A percentile compares a stretch with the other conserved stretches of the same genome.
Evolutionary conservation across 257 asterid species (phyloP).

Genomic region (Thymus mandschuricus): DNA sequence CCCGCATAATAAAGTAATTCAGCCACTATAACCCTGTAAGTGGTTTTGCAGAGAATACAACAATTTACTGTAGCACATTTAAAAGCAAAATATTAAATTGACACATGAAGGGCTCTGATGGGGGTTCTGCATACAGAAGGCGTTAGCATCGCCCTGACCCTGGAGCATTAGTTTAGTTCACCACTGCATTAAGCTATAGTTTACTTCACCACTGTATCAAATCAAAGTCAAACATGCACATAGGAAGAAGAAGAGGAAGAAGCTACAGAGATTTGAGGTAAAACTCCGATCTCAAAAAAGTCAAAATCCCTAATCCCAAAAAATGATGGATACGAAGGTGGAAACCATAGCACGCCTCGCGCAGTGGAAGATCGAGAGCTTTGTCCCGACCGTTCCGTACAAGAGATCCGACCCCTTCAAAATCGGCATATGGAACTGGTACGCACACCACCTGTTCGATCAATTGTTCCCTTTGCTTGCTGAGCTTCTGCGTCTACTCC

Average conservation of each 20-base stretch:
- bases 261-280: background rate
- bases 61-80: no score
- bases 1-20: no score
- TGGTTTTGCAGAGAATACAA: no score
- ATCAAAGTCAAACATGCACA: background rate
- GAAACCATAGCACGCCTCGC: constrained; percentile 76
- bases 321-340: constrained; percentile 64
- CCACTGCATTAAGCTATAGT: no score
- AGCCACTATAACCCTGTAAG: no score
- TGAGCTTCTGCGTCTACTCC: background rate
- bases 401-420: constrained; percentile 82
- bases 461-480: background rate
- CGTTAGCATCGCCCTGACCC: no score
- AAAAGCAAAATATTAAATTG: no score
- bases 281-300: background rate
- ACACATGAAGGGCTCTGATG: no score
- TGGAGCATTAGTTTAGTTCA: no score
- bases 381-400: constrained; percentile 60
- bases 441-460: background rate
- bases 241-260: background rate
- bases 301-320: background rate
- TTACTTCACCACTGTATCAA: no score
- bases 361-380: constrained; percentile 81
- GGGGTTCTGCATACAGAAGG: no score
- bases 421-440: constrained; percentile 91